Base-by-base conservation (phyloP, 129 eudicot genomes). In the Logfia minima region DNA sequence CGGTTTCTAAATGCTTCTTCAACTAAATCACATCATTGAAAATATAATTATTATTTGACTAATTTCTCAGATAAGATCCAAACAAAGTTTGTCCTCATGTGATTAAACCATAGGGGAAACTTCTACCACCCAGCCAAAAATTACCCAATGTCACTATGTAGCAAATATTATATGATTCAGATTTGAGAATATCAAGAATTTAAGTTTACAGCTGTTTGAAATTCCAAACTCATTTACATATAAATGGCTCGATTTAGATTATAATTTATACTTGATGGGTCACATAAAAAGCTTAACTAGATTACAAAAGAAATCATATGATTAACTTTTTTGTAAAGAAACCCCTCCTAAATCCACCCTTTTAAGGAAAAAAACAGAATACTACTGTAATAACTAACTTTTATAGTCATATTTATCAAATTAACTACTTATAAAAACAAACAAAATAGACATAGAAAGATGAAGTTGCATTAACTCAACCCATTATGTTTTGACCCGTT, bases 1-100 rank as follows among this genome's bases (percentile, higher is more conserved):
- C 80, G 84, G 76, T 66, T 80, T 75, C 84, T 24, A 80, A 80
- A 67, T 67, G 84, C 75, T 68, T 59, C 80, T 74, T 51, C 71
- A 29, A 41, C 53, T 22, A 41, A 5, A 72, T 56, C 16, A 9
- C 13, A 72, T 10, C 53, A 19, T 66, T 29, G 19, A 13, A 34
- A 60, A 14, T 7, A 67, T 4, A 32, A 22, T 16, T 55, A 13
- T 37, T 55, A 24, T 18, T 16, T 29, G 1, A 53, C 59, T 19
- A 4, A 31, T 11, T 64, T 29, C 51, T 76, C 29, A 32, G 58
- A 75, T 18, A 75, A 48, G 55, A 48, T 48, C 55, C 60, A 26
- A 76, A 37, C 39, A 31, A 76, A 32, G 26, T 70, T 32, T 10
- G 43, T 65, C 66, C 31, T 72, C 66, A 11, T 17, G 63, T 26